phyloP scores from a whole-genome alignment of 2,329 filamentous ascomycete species.

The Aspergillus awamori region DNA sequence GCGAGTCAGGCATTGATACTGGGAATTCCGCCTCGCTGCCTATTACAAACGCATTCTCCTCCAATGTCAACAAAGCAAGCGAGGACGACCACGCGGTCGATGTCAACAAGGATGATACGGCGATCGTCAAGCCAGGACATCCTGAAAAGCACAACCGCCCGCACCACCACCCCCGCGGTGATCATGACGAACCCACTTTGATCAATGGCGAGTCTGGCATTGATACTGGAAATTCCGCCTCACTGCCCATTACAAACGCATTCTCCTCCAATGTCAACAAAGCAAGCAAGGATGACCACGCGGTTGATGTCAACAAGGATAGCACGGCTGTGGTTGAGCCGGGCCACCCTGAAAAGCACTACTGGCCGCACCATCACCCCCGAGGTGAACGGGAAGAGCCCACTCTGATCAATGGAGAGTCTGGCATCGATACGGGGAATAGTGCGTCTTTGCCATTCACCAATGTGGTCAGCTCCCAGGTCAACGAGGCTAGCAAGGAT shows the following conservation, averaged over 20 bases:
- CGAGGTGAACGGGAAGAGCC: conserved; percentile 20
- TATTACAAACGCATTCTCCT: not conserved
- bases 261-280: not conserved
- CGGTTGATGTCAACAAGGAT: conserved; percentile 21
- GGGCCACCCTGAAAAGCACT: not conserved
- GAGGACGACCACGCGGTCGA: conserved; percentile 24
- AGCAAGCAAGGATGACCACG: conserved; percentile 19
- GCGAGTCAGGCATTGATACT: conserved; percentile 28
- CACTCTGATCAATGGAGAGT: conserved; percentile 24
- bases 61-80: not conserved
- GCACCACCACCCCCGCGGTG: not conserved
- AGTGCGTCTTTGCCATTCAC: not conserved
- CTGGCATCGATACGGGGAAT: conserved; percentile 29
- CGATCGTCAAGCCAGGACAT: not conserved
- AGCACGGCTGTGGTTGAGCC: not conserved
- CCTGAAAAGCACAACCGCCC: not conserved
- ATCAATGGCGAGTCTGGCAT: conserved; percentile 29
- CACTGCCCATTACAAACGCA: not conserved
- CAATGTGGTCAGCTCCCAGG: not conserved
- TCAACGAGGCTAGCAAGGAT: not conserved
- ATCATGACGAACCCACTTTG: conserved; percentile 1
- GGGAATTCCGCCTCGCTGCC: conserved; percentile 18
- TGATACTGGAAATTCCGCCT: conserved; percentile 25
- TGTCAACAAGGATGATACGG: conserved; percentile 16
- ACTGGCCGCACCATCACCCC: conserved; percentile 7